Evolutionary conservation across 352 stramenopile species (phyloP).

Genomic region (Phytophthora melonis): DNA sequence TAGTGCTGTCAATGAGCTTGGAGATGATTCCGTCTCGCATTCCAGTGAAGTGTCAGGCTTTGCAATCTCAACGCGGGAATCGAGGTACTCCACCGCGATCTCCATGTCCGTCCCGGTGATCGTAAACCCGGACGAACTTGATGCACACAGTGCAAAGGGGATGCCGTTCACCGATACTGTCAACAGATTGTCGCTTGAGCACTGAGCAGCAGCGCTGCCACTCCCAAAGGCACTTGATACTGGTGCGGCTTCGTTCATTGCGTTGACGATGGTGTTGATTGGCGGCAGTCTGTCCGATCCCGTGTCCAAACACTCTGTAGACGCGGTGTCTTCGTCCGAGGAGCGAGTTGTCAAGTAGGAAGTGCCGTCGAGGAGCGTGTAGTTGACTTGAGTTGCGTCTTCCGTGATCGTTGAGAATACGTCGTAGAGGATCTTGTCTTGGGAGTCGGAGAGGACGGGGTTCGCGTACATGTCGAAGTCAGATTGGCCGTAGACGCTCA

Average conservation of each 20-base stretch:
- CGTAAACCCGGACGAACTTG: slow-evolving; percentile 2
- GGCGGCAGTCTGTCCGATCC: slow-evolving; percentile 21
- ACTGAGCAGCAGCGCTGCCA: not conserved
- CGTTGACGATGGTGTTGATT: slow-evolving; percentile 27
- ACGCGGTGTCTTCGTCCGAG: slow-evolving; percentile 3
- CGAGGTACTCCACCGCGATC: slow-evolving; percentile 8
- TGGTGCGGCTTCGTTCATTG: slow-evolving; percentile 16
- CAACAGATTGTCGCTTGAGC: slow-evolving; percentile 3
- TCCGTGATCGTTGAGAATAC: slow-evolving; percentile 26
- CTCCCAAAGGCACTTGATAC: slow-evolving; percentile 5
- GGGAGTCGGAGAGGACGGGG: slow-evolving; percentile 19
- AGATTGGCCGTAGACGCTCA: slow-evolving; percentile 39
- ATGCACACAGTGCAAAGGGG: slow-evolving; percentile 25
- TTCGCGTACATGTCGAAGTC: slow-evolving; percentile 42
- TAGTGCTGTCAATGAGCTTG: not conserved
- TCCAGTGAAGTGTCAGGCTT: not conserved
- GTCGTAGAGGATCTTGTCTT: slow-evolving; percentile 37
- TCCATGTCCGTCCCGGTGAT: slow-evolving; percentile 9
- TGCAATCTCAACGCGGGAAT: not conserved
- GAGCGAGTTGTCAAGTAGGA: slow-evolving; percentile 28
- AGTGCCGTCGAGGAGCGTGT: slow-evolving; percentile 38
- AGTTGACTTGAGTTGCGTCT: slow-evolving; percentile 31
- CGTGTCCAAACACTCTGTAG: slow-evolving; percentile 22
- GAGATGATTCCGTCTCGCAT: not conserved
- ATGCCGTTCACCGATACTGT: slow-evolving; percentile 13